A percentile compares a stretch with the other conserved stretches of the same genome.
Evolutionary conservation across 2,329 filamentous ascomycete genomes (phyloP).

Genomic region (Ophioceras dolichostomum): DNA sequence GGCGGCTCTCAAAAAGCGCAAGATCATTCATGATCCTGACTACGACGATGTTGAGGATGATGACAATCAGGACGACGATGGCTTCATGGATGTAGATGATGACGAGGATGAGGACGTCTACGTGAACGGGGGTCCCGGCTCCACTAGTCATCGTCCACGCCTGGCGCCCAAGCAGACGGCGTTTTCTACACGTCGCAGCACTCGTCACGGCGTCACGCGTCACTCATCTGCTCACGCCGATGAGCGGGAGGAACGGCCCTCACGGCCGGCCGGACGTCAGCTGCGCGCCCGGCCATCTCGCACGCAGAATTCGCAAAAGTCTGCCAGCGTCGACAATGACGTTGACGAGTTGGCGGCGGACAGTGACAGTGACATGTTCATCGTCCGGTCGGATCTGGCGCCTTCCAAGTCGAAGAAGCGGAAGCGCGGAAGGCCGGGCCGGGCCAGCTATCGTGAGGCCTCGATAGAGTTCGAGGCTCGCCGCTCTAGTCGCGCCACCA

Average conservation of each 20-base stretch:
- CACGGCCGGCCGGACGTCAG: too few relatives aligned
- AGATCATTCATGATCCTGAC: slow-evolving; percentile 1
- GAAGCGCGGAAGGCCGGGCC: slow-evolving; percentile 3
- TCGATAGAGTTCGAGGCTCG: slow-evolving; percentile 41
- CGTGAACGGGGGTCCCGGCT: not conserved
- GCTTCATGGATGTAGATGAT: not conserved
- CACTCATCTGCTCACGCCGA: too few relatives aligned
- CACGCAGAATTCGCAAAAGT: too few relatives aligned
- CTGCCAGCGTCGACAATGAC: too few relatives aligned
- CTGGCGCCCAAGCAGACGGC: too few relatives aligned
- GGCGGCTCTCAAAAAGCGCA: slow-evolving; percentile 2
- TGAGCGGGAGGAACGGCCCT: too few relatives aligned
- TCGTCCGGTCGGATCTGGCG: slow-evolving; percentile 15
- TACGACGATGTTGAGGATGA: slow-evolving; percentile 3
- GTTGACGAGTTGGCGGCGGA: slow-evolving; percentile 16
- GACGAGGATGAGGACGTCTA: slow-evolving; percentile 3
- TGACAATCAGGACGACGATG: slow-evolving; percentile 3
- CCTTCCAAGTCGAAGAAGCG: slow-evolving; percentile 6
- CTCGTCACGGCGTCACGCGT: too few relatives aligned
- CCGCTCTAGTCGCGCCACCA: slow-evolving; percentile 34
- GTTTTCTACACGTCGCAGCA: too few relatives aligned
- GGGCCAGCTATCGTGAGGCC: slow-evolving; percentile 6
- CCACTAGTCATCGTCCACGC: not conserved
- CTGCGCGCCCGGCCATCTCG: too few relatives aligned
- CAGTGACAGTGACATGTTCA: slow-evolving; percentile 11